Evolutionary conservation across 371 early-diverging fungal species (phyloP), one percentile per base, ranked within the genome.

Genomic region (Actinomortierella wolfii): DNA sequence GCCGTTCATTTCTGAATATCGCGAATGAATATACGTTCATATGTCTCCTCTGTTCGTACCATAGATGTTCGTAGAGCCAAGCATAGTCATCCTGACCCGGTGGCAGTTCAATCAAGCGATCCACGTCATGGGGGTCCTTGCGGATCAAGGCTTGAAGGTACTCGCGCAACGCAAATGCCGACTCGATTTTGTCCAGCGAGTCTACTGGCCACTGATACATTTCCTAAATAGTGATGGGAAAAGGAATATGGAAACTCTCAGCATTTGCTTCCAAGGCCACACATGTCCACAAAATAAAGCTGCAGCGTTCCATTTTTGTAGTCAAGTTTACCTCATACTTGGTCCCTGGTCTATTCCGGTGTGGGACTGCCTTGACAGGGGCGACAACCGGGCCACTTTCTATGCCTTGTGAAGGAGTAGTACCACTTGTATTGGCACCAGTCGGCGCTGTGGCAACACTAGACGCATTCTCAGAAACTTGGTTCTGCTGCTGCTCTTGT

Each of bases 21-120:
- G n/a, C 8, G 17, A 43, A n/a, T 40, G 20, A n/a, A 14, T n/a
- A 9, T 23, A 3, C 25, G 43, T 26, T 18, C 26, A 15, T 7
- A n/a, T 11, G 17, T 47, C 21, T 11, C 25, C 11, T 48, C 18
- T 5, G n/a, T 21, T 74, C 54, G 52, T 78, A 93, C 92, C 96
- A 79, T 15, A 89, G 74, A 64, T 96, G 96, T 66, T 96, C 95
- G 75, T 90, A 94, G 55, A 92, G 91, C 97, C 97, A 97, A 0
- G 89, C 77, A 41, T 86, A 76, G 14, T 74, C 68, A 58, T 92
- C 92, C 20, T 91, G 85, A 20, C 80, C 86, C 4, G 76, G 67
- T 0, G 97, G 97, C 18, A 88, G 56, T 2, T 81, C 69, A 2
- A 94, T 80, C 39, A 94, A 67, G 2, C 28, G 65, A 13, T 83